These are phyloP conservation scores for Immersiella caudata DNA, from an alignment of 495 filamentous ascomycete genomes.

Conservation along the genomic window DNA sequence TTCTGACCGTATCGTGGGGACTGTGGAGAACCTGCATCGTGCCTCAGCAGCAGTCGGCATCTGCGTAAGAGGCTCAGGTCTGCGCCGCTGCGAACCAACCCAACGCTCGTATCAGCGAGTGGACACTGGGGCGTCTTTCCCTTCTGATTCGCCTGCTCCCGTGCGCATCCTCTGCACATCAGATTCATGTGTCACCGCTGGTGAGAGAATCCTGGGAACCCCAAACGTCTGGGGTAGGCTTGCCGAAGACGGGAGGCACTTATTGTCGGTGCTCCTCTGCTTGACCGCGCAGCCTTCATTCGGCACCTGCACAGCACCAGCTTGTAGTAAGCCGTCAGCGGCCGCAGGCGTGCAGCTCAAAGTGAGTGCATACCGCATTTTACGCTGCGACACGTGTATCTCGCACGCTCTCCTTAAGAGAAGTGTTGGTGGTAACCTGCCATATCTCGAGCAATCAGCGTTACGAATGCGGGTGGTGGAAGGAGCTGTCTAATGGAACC, in stretches of 20 bases:
- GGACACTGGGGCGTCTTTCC: background rate
- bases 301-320: background rate
- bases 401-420: too few relatives aligned
- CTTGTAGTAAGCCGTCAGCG: conserved; percentile 6
- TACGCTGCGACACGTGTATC: background rate
- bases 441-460: background rate
- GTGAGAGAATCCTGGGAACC: conserved; percentile 1
- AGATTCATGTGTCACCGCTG: conserved; percentile 24
- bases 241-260: conserved; percentile 1
- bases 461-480: background rate
- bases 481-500: background rate
- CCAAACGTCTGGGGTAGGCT: conserved; percentile 23
- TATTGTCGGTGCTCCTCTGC: background rate
- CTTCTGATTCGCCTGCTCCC: conserved; percentile 21
- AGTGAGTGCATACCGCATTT: background rate
- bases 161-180: conserved; percentile 25
- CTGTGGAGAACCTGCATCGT: background rate
- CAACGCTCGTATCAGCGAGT: background rate
- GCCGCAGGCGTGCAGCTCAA: background rate
- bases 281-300: background rate
- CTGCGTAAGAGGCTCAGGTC: background rate
- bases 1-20: too few relatives aligned
- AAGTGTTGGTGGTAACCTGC: background rate
- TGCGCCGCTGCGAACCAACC: background rate
- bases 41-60: background rate